phyloP scores from a whole-genome alignment of 2,329 filamentous ascomycete genomes.

The Verticillium dahliae region DNA sequence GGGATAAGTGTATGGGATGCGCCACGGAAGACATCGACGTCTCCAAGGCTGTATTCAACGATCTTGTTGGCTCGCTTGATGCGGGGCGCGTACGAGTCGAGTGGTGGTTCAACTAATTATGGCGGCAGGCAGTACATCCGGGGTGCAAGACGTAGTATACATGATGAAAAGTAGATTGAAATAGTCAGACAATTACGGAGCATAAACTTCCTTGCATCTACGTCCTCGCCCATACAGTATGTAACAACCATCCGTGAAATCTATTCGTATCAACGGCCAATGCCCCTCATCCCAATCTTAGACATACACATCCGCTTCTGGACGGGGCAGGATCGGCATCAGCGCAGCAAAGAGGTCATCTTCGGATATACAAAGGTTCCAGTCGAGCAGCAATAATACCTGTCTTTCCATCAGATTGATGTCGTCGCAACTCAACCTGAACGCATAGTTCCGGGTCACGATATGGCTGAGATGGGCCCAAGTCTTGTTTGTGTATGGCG shows the following conservation, averaged over 20 bases:
- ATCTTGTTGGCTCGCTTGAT: background rate
- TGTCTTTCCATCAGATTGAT: background rate
- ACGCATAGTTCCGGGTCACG: background rate
- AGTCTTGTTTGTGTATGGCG: background rate
- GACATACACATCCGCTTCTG: background rate
- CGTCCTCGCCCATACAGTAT: background rate
- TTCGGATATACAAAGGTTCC: background rate
- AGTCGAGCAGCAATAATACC: background rate
- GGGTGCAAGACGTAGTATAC: too few relatives aligned
- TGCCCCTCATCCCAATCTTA: background rate
- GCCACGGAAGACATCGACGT: conserved; percentile 3
- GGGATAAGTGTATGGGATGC: conserved; percentile 9
- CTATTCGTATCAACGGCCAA: too few relatives aligned
- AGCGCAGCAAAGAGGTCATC: background rate
- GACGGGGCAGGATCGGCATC: background rate
- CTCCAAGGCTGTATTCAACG: conserved; percentile 3
- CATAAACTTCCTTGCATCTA: background rate
- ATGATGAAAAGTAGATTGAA: too few relatives aligned
- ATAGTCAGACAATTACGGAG: too few relatives aligned
- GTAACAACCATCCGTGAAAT: background rate
- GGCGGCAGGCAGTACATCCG: background rate
- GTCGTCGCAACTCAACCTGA: background rate
- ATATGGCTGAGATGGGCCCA: background rate
- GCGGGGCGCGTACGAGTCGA: conserved; percentile 1
- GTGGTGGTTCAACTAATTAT: background rate